phyloP scores from a whole-genome alignment of 371 early-diverging fungal genomes.

The Furculomyces boomerangus region DNA sequence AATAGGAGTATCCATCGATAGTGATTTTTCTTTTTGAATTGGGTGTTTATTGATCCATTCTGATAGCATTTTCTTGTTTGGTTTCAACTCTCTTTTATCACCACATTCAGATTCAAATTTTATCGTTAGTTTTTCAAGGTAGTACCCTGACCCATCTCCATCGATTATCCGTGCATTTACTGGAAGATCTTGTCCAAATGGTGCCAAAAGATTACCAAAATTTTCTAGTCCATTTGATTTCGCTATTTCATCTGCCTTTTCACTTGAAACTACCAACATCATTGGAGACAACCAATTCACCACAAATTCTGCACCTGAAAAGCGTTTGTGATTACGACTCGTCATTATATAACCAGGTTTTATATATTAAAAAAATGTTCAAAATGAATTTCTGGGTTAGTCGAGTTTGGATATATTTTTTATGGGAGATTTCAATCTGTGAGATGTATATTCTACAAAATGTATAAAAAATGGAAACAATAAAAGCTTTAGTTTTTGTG shows the following conservation, averaged over 20 bases:
- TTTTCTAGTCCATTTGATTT: conserved; percentile 42
- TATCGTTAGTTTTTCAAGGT: conserved; percentile 17
- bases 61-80: background rate
- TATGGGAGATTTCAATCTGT: too few relatives aligned
- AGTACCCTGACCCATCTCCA: conserved; percentile 20
- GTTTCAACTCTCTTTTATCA: background rate
- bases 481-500: background rate
- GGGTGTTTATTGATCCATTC: conserved; percentile 2
- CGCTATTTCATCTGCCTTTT: conserved; percentile 50
- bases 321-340: too few relatives aligned
- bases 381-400: too few relatives aligned
- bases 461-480: conserved; percentile 14
- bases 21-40: conserved; percentile 2
- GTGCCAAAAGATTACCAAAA: conserved; percentile 53
- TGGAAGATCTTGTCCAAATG: conserved; percentile 63
- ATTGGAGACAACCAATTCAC: conserved; percentile 47
- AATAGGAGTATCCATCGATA: conserved; percentile 2
- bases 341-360: too few relatives aligned
- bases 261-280: conserved; percentile 51
- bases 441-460: conserved; percentile 13
- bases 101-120: conserved; percentile 6
- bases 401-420: too few relatives aligned
- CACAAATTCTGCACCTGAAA: conserved; percentile 24
- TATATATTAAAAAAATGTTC: too few relatives aligned
- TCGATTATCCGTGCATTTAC: conserved; percentile 29